Base-by-base conservation (phyloP, 805 yeast species). In the Metschnikowia gruessii region DNA sequence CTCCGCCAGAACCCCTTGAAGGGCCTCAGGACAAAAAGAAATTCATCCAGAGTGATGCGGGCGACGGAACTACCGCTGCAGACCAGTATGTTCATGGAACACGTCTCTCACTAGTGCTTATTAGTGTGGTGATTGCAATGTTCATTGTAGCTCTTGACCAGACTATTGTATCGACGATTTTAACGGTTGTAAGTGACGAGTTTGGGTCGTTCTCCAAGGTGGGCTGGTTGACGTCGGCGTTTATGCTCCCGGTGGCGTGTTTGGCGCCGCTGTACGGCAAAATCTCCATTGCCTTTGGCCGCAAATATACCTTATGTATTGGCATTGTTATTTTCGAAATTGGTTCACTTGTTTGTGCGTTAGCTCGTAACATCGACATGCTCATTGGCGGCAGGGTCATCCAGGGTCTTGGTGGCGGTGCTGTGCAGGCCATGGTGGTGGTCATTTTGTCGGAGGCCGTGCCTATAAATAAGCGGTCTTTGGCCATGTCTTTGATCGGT, bases 371-470 rank as follows among this genome's bases (percentile, higher is more conserved):
- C 29, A 82, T 85, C 81, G 67, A 74, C 44, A 76, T 78, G 73
- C 62, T 86, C 39, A 82, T 85, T 49, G 88, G 82, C 3, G 91
- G 89, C 1, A 73, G 95, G 55, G 83, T 80, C 7, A 65, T 85
- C 17, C 80, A 81, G 43, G 94, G 94, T 42, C 58, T 81, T 29
- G 92, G 91, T 13, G 89, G 83, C 9, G 84, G 87, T 31, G 86
- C 86, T 21, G 74, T 83, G 40, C 82, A 79, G 54, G 69, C 82
- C 1, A 65, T 82, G 62, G 77, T 75, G 4, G 71, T 77, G 49
- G 77, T 83, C 26, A 77, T 85, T 22, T 66, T 77, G 10, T 73
- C 85, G 2, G 87, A 83, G 54, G 61, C 75, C 3, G 77, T 79
- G 3, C 79, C 83, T 6, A 61, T 69, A 2, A 53, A 62, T 19